Conservation (phyloP, 2,329 filamentous ascomycete species). For the Sporothrix luriei region DNA sequence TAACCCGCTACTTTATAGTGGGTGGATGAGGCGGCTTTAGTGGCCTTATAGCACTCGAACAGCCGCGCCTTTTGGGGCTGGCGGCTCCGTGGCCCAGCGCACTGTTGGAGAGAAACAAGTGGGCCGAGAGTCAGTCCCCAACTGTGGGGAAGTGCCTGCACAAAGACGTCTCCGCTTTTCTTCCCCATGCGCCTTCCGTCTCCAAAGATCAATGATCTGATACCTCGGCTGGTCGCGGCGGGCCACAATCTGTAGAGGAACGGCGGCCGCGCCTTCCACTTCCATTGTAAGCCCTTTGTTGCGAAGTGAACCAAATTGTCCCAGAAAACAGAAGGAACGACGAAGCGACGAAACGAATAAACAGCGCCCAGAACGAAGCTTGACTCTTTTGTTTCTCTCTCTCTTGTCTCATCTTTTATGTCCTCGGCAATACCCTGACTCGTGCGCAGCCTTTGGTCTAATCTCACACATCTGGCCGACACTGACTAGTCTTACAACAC, state of each 20-base stretch:
- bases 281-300: background rate
- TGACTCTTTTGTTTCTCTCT: background rate
- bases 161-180: background rate
- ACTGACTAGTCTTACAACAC: background rate
- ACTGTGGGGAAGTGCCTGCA: background rate
- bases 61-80: background rate
- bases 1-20: constrained; percentile 3
- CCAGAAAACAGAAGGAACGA: background rate
- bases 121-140: background rate
- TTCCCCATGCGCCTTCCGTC: background rate
- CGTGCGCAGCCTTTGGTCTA: constrained; percentile 4
- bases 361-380: background rate
- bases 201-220: background rate
- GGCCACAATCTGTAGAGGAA: background rate
- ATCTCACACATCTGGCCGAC: constrained; percentile 17
- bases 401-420: background rate
- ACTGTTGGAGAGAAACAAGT: background rate
- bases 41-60: background rate
- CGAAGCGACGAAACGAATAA: no score
- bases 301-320: background rate
- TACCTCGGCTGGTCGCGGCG: constrained; percentile 29
- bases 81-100: background rate
- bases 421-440: constrained; percentile 21
- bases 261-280: background rate
- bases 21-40: background rate